Evolutionary conservation across 306 rosid genomes (phyloP), one percentile per base, ranked within the genome.

Genomic region (Trifolium dubium): DNA sequence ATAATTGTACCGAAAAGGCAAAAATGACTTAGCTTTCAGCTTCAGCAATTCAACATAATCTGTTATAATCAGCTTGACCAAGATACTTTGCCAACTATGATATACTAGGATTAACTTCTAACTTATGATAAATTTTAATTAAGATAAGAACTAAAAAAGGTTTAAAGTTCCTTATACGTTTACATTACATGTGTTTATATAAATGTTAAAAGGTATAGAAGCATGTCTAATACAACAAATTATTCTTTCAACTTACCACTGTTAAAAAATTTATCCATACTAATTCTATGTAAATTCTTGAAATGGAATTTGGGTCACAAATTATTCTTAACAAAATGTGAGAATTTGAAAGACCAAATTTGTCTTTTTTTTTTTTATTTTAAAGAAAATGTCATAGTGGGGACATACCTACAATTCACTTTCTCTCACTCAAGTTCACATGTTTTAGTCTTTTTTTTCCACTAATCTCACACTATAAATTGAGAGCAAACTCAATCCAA

Each of bases 391-490:
- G 23, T 37, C 2, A 37, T 37, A 37, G 40, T 9, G 1, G 40
- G 40, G 40, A 8, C 40, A 37, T 37, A 37, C 40, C 9, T 37
- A 2, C 2, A 37, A 37, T 37, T 37, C 40, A 37, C 40, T 37
- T 37, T 37, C 9, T 37, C 40, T 6, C 40, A 6, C 40, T 37
- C 39, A 63, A 30, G 34, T 34, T 58, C n/a, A 77, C 34, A 44
- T 31, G 58, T 61, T 67, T 72, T 39, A 53, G 4, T 32, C 13
- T 12, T 29, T 8, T 71, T 74, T 82, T 79, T 55, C 59, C 72
- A 32, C 70, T 17, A 46, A 49, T 61, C 67, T 81, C 64, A 65
- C 68, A 56, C 84, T 91, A 91, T 93, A 89, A 91, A 91, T 87
- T 69, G 79, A 79, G 81, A 67, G 64, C 80, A 53, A 79, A 69